These are phyloP conservation scores for Talaromyces adpressus DNA, from an alignment of 495 filamentous ascomycete species.

Conservation along the genomic window DNA sequence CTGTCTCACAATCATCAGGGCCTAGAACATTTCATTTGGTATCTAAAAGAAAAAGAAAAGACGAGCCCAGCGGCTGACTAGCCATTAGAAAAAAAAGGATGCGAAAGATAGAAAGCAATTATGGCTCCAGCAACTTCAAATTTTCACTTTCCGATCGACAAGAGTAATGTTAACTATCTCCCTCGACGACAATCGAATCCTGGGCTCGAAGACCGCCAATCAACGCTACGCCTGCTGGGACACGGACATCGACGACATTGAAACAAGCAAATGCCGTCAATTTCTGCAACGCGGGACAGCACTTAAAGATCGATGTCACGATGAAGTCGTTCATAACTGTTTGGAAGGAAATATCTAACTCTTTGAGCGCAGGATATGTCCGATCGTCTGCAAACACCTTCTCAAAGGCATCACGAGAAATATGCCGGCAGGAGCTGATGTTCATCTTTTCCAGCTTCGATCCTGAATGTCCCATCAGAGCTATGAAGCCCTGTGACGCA, in stretches of 20 bases:
- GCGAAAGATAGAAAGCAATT: not conserved
- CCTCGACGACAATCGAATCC: constrained; percentile 49
- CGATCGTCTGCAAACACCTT: constrained; percentile 57
- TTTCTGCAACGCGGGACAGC: constrained; percentile 65
- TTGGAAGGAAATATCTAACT: constrained; percentile 75
- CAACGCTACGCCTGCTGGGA: constrained; percentile 67
- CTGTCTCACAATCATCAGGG: not conserved
- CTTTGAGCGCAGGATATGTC: constrained; percentile 55
- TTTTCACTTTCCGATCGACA: not conserved
- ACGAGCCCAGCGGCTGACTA: not conserved
- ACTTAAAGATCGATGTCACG: constrained; percentile 62
- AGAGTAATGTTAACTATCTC: constrained; percentile 17
- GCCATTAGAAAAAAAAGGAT: not conserved
- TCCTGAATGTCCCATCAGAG: constrained; percentile 82
- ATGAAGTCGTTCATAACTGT: constrained; percentile 67
- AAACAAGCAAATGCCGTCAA: constrained; percentile 82
- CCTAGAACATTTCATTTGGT: not conserved
- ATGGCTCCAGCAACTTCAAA: not conserved
- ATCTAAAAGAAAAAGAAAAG: not conserved
- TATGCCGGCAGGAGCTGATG: constrained; percentile 72
- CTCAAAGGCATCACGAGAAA: constrained; percentile 59
- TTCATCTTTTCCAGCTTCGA: constrained; percentile 53
- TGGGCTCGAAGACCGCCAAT: constrained; percentile 71
- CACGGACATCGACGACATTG: constrained; percentile 58
- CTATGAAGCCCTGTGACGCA: constrained; percentile 62